Percentiles rank a stretch among this genome's conserved stretches.
Conservation (phyloP, 345 rosid genomes). For the Geranium brycei region DNA sequence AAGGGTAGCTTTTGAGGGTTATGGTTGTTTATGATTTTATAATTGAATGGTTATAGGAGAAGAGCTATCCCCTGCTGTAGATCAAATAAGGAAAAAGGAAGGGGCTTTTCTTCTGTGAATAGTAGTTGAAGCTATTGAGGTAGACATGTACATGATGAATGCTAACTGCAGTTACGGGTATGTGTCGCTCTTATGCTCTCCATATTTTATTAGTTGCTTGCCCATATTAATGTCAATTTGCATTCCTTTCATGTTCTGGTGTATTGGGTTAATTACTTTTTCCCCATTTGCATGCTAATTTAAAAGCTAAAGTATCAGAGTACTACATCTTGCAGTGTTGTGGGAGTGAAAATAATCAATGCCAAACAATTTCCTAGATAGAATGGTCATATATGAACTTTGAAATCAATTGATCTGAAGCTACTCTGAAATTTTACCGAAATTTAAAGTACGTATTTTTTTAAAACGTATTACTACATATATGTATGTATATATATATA, state of each 20-base stretch:
- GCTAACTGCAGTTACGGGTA: slow-evolving; percentile 22
- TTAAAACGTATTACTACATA: no score
- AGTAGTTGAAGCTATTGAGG: background rate
- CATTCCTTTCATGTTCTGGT: background rate
- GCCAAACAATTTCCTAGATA: background rate
- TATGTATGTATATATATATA: no score
- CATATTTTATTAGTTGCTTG: background rate
- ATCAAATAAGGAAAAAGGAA: slow-evolving; percentile 16
- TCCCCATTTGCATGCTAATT: background rate
- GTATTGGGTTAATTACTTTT: background rate
- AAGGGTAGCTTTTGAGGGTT: background rate
- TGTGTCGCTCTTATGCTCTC: background rate
- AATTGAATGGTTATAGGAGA: background rate
- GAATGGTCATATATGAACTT: background rate
- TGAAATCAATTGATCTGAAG: background rate
- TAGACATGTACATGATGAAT: slow-evolving; percentile 23
- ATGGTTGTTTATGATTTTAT: slow-evolving; percentile 7
- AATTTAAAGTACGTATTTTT: no score
- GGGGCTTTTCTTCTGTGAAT: slow-evolving; percentile 14
- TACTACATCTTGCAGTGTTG: background rate
- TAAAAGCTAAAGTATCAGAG: background rate
- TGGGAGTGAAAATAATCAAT: no score
- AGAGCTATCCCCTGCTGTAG: slow-evolving; percentile 6
- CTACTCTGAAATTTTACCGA: background rate
- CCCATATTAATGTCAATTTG: background rate